Percentiles rank a stretch among this genome's conserved stretches.
Conservation (phyloP, 2,329 filamentous ascomycete species). For the Clarireedia hainanense region DNA sequence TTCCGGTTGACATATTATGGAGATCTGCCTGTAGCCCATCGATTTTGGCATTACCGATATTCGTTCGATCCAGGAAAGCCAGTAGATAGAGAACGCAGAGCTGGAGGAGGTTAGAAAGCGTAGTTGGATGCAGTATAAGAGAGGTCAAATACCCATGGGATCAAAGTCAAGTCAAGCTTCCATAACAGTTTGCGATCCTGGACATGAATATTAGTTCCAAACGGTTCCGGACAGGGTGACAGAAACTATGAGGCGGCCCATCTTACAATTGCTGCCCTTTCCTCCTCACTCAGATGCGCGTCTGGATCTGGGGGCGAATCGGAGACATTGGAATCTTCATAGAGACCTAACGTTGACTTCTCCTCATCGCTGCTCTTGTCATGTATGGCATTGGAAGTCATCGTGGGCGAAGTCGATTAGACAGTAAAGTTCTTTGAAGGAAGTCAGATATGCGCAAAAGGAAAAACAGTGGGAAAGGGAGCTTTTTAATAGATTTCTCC, state of each 20-base stretch:
- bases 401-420: not conserved
- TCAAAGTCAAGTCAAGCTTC: slow-evolving; percentile 53
- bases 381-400: not conserved
- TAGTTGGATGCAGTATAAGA: not conserved
- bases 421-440: no score
- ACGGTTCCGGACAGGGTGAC: not conserved
- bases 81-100: slow-evolving; percentile 69
- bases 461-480: no score
- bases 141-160: slow-evolving; percentile 42
- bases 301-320: slow-evolving; percentile 44
- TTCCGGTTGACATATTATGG: slow-evolving; percentile 45
- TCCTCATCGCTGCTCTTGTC: slow-evolving; percentile 1
- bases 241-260: not conserved
- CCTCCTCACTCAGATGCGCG: slow-evolving; percentile 54
- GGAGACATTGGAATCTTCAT: not conserved
- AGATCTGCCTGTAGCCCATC: slow-evolving; percentile 54
- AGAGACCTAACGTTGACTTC: not conserved
- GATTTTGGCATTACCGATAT: slow-evolving; percentile 69
- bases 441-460: no score
- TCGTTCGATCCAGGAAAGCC: slow-evolving; percentile 68
- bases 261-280: slow-evolving; percentile 52
- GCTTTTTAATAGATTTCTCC: no score
- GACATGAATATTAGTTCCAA: not conserved
- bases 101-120: slow-evolving; percentile 23
- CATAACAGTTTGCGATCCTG: slow-evolving; percentile 55